Percentiles rank a stretch among this genome's conserved stretches.
Conservation (phyloP, 768 basidiomycete genomes). For the Kwoniella newhampshirensis region DNA sequence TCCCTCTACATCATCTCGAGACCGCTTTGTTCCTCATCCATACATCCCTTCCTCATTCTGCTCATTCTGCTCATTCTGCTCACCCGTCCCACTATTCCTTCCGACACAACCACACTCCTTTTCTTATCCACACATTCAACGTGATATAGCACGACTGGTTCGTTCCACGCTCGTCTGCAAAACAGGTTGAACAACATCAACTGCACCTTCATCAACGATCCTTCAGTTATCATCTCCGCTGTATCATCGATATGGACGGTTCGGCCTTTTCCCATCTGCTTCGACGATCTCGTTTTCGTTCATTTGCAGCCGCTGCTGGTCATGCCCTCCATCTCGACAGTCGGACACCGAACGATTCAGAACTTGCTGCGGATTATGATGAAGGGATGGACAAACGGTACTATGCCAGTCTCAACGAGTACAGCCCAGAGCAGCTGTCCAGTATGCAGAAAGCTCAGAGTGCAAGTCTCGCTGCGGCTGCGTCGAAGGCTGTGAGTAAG, state of each 20-base stretch:
- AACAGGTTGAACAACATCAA: too few species aligned
- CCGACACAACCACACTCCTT: conserved; percentile 6
- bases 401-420: conserved; percentile 11
- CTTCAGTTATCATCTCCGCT: too few species aligned
- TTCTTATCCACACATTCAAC: not conserved
- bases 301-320: conserved; percentile 15
- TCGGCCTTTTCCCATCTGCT: conserved; percentile 14
- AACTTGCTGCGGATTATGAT: not conserved
- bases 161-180: not conserved
- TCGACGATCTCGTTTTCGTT: conserved; percentile 17
- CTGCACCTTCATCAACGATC: not conserved
- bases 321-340: conserved; percentile 5
- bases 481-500: conserved; percentile 2
- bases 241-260: conserved; percentile 6
- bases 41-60: not conserved
- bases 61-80: not conserved
- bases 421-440: conserved; percentile 6
- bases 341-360: conserved; percentile 9
- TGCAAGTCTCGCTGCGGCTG: conserved; percentile 1
- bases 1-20: conserved; percentile 3
- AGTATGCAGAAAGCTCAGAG: conserved; percentile 4
- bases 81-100: not conserved
- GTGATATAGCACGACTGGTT: conserved; percentile 16
- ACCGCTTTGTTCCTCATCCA: not conserved
- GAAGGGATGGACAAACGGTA: not conserved